Evolutionary conservation across 805 yeast genomes (phyloP).

Genomic region (Monosporozyma yasuniensis): DNA sequence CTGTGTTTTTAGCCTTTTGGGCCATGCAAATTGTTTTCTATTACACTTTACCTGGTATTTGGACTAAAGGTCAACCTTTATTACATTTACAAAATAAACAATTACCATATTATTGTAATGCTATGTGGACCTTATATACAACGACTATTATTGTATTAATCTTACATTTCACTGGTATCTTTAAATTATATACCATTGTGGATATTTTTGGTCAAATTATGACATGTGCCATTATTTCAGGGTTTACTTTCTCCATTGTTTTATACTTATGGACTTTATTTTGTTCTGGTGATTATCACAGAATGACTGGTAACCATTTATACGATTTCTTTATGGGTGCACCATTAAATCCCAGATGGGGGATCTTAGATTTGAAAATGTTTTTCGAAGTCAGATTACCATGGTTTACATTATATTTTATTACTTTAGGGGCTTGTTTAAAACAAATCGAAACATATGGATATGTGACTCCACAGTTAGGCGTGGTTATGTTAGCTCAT

Average conservation of each 20-base stretch:
- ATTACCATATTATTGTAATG: slow-evolving; percentile 89
- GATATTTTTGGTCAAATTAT: slow-evolving; percentile 85
- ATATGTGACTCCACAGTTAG: slow-evolving; percentile 64
- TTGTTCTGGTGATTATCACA: slow-evolving; percentile 67
- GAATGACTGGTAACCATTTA: slow-evolving; percentile 84
- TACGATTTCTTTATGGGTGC: slow-evolving; percentile 97
- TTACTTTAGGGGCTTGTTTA: slow-evolving; percentile 63
- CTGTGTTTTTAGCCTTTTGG: slow-evolving; percentile 62
- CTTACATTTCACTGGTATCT: slow-evolving; percentile 66
- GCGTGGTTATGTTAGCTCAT: slow-evolving; percentile 69
- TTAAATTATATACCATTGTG: slow-evolving; percentile 63
- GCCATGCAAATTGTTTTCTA: slow-evolving; percentile 63
- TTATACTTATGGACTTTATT: slow-evolving; percentile 61
- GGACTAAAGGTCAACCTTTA: slow-evolving; percentile 93
- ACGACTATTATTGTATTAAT: slow-evolving; percentile 48
- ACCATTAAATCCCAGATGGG: slow-evolving; percentile 91
- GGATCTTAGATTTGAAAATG: slow-evolving; percentile 89
- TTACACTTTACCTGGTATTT: slow-evolving; percentile 80
- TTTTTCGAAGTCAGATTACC: slow-evolving; percentile 96
- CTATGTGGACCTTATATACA: slow-evolving; percentile 73
- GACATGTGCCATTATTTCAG: slow-evolving; percentile 81
- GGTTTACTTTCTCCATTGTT: slow-evolving; percentile 57
- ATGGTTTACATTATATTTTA: slow-evolving; percentile 83
- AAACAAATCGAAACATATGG: slow-evolving; percentile 82
- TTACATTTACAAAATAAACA: slow-evolving; percentile 70